phyloP scores from a whole-genome alignment of 2,329 filamentous ascomycete species.

The Talaromyces sp. region DNA sequence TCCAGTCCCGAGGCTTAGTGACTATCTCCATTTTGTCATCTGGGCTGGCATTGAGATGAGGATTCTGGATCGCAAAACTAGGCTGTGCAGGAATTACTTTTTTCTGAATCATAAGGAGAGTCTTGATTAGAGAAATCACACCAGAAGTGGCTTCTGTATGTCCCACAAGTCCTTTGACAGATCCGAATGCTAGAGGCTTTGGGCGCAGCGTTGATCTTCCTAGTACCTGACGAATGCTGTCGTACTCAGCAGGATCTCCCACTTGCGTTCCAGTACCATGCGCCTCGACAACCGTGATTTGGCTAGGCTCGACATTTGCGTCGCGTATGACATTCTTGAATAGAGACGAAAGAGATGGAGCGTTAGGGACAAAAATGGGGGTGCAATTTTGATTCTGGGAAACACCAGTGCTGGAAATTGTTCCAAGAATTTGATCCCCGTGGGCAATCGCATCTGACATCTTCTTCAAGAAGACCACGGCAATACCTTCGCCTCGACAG shows the following conservation, averaged over 20 bases:
- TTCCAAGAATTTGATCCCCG: conserved; percentile 35
- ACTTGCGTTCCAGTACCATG: conserved; percentile 33
- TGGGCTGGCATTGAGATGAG: conserved; percentile 13
- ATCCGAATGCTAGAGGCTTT: conserved; percentile 15
- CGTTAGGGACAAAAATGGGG: conserved; percentile 26
- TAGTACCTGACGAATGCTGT: conserved; percentile 17
- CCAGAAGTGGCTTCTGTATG: conserved; percentile 22
- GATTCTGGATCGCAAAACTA: conserved; percentile 18
- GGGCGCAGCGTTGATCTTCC: conserved; percentile 9
- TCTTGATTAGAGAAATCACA: conserved; percentile 18
- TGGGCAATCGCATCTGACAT: conserved; percentile 41
- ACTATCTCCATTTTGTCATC: conserved; percentile 16
- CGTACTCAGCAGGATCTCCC: conserved; percentile 21
- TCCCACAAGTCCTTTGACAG: conserved; percentile 23
- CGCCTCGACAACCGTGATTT: conserved; percentile 29
- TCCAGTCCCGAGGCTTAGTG: conserved; percentile 10
- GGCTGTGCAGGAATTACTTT: conserved; percentile 18
- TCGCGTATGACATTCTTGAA: conserved; percentile 30
- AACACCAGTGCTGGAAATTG: conserved; percentile 24
- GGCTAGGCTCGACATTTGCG: conserved; percentile 26
- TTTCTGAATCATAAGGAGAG: conserved; percentile 21
- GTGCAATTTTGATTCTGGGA: conserved; percentile 27
- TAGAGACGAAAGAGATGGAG: conserved; percentile 29
- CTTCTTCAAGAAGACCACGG: conserved; percentile 45
- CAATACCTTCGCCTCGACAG: conserved; percentile 48